Base-by-base conservation (phyloP, 345 rosid species). In the Iberis pinnata region DNA sequence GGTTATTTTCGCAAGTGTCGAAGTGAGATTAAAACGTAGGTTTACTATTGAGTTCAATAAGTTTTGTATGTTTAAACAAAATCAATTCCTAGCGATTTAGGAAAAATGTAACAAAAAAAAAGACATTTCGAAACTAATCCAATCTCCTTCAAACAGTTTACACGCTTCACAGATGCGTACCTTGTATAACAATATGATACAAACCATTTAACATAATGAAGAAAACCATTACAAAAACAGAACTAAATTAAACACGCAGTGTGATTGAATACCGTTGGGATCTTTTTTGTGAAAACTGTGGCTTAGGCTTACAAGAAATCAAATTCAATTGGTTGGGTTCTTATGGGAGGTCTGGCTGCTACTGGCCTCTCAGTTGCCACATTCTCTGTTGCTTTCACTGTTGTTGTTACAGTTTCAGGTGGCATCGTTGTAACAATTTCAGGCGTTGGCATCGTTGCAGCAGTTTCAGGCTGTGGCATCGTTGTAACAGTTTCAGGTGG, bases 271-370 rank as follows among this genome's bases (percentile, higher is more conserved):
- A 20, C 44, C 26, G 6, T 45, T n/a, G n/a, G n/a, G n/a, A n/a
- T n/a, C n/a, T n/a, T n/a, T n/a, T n/a, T n/a, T n/a, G n/a, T n/a
- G n/a, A n/a, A n/a, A n/a, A n/a, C n/a, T n/a, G n/a, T 67, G 39
- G 27, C 46, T 58, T 66, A 66, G 44, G 49, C 50, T 40, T 67
- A 37, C 47, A 46, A 67, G 72, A 67, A 67, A 60, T 42, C 67
- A 24, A 67, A 60, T 0, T 60, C 67, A 39, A 53, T 60, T 47
- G 67, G 61, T 14, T 67, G 56, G 40, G 43, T 60, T 67, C 61
- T 54, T 41, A 53, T 54, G 39, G 72, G 72, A 24, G 72, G 66
- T 20, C 25, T 18, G 0, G 46, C 13, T 49, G 57, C 65, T 29
- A 42, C 35, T 18, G 20, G 62, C 67, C 37, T 67, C 52, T 16